A percentile compares a stretch with the other conserved stretches of the same genome.
Conservation (phyloP, 2,329 filamentous ascomycete genomes). For the Fusarium nematophilum region DNA sequence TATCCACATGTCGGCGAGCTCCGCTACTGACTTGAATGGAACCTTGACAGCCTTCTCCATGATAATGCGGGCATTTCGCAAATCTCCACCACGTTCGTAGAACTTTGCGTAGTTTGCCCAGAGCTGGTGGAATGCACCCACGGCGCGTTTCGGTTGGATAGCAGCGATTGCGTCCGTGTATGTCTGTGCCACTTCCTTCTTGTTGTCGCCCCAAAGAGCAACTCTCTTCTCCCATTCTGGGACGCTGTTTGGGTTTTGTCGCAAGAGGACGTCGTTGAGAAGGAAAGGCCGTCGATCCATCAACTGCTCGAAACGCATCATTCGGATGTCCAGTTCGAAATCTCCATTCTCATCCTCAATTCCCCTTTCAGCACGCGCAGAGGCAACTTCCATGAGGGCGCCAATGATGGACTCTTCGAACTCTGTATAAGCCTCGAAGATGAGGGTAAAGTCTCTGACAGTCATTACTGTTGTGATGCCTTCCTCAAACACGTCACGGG, state of each 20-base stretch:
- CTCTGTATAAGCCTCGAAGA: conserved; percentile 96
- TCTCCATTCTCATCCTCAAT: conserved; percentile 85
- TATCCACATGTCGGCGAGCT: conserved; percentile 98
- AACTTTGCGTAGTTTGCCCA: conserved; percentile 98
- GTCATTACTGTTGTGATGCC: conserved; percentile 99
- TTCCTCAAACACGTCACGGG: conserved; percentile 94
- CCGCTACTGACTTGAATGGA: conserved; percentile 96
- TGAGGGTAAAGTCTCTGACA: conserved; percentile 93
- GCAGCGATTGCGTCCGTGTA: conserved; percentile 95
- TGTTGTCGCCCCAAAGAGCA: conserved; percentile 95
- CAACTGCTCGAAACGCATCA: conserved; percentile 97
- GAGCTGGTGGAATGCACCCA: conserved; percentile 92
- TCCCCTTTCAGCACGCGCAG: conserved; percentile 81
- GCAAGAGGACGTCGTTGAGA: conserved; percentile 92
- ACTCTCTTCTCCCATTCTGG: conserved; percentile 97
- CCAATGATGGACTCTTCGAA: conserved; percentile 97
- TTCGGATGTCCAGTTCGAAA: conserved; percentile 93
- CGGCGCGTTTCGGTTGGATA: conserved; percentile 92
- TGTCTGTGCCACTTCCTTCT: conserved; percentile 88
- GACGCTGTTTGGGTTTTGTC: conserved; percentile 97
- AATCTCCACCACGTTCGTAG: conserved; percentile 88
- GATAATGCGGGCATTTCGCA: conserved; percentile 88
- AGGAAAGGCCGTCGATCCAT: conserved; percentile 98
- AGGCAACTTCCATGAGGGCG: conserved; percentile 88
- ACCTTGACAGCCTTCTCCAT: conserved; percentile 99